These are phyloP conservation scores for Tulasnella sp. DNA, from an alignment of 768 basidiomycete species.

Conservation along the genomic window DNA sequence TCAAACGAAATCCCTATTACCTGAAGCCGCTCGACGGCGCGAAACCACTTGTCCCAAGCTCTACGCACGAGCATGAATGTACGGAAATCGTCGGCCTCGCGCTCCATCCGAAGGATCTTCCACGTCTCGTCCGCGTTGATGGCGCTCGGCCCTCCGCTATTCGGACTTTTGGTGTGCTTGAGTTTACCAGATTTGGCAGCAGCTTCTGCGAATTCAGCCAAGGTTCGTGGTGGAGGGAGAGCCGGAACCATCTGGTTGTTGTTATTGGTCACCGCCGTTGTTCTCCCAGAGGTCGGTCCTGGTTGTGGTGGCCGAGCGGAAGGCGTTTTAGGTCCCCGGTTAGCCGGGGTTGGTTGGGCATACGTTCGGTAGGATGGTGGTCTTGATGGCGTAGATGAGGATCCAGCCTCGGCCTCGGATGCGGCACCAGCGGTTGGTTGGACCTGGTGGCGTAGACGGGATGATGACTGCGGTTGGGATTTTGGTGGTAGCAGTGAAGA, in stretches of 20 bases:
- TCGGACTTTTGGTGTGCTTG: background rate
- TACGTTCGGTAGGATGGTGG: constrained; percentile 37
- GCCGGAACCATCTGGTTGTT: background rate
- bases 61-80: constrained; percentile 52
- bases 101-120: constrained; percentile 46
- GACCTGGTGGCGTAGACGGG: constrained; percentile 3
- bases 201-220: constrained; percentile 14
- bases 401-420: background rate
- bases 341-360: constrained; percentile 30
- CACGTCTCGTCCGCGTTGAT: constrained; percentile 55
- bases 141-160: background rate
- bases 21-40: constrained; percentile 58
- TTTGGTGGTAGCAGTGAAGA: background rate
- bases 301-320: background rate
- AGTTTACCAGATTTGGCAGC: constrained; percentile 9
- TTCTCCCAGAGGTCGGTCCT: constrained; percentile 3
- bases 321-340: constrained; percentile 9
- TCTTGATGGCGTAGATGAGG: constrained; percentile 26
- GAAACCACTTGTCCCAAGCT: constrained; percentile 68
- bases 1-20: constrained; percentile 39
- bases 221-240: background rate
- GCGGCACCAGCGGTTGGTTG: background rate
- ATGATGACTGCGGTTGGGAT: background rate
- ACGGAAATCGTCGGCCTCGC: constrained; percentile 59
- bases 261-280: background rate